These are phyloP conservation scores for Prosopis cineraria DNA, from an alignment of 306 rosid species.

Conservation along the genomic window DNA sequence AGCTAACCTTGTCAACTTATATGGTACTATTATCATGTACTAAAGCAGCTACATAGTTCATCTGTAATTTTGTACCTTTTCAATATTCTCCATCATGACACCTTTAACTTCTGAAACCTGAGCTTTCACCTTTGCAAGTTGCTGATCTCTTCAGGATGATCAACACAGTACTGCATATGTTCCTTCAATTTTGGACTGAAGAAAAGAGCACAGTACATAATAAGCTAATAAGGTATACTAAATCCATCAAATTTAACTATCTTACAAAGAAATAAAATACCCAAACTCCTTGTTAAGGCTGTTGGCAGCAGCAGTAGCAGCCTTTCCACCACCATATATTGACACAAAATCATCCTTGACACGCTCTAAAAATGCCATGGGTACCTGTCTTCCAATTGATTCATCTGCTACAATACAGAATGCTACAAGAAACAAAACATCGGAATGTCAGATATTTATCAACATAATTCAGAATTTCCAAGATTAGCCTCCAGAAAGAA, in stretches of 20 bases:
- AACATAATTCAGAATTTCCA: background rate
- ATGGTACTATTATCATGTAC: background rate
- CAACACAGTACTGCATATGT: conserved; percentile 94
- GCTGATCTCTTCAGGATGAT: conserved; percentile 96
- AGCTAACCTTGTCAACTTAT: conserved; percentile 4
- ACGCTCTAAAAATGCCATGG: conserved; percentile 93
- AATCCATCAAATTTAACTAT: conserved; percentile 12
- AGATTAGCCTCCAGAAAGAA: background rate
- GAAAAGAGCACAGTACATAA: conserved; percentile 10
- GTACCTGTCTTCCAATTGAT: conserved; percentile 82
- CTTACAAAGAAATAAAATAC: conserved; percentile 46
- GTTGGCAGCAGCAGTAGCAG: conserved; percentile 77
- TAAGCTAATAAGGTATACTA: conserved; percentile 14
- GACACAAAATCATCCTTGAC: conserved; percentile 83
- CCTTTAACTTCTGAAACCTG: conserved; percentile 99
- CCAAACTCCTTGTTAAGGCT: conserved; percentile 93
- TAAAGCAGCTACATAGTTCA: background rate
- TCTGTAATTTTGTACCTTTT: conserved; percentile 58
- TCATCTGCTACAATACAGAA: conserved; percentile 97
- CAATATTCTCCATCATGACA: conserved; percentile 99
- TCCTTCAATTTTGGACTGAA: conserved; percentile 87
- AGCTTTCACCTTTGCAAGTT: conserved; percentile 95
- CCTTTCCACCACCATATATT: conserved; percentile 81
- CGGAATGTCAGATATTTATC: conserved; percentile 8
- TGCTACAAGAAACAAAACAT: conserved; percentile 55